Base-by-base conservation (phyloP, 1,284 basidiomycete species). In the Tremellales sp. region DNA sequence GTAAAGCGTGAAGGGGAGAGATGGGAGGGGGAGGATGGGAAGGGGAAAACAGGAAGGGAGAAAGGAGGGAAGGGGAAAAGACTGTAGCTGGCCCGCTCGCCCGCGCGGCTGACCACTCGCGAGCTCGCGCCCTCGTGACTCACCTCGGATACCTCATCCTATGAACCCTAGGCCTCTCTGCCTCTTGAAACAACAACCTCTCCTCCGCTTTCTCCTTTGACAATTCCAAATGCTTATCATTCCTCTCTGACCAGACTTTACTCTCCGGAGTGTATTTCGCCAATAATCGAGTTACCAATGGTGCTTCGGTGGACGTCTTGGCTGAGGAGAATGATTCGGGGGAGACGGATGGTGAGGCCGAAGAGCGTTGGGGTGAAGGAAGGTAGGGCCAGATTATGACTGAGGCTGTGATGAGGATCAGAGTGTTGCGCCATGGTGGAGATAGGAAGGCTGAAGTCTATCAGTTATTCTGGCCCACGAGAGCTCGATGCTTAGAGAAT, bases 171-270 rank as follows among this genome's bases (percentile, higher is more conserved):
- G 75, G 74, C 55, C 64, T 62, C 64, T 76, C 73, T 1, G 75
- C 76, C 55, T 75, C 75, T 57, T 76, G 73, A 61, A 76, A 67
- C 49, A 77, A 56, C 51, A 77, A 58, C 55, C 68, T 68, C 46
- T 70, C 69, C 51, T 75, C 73, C 11, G 76, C 75, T 2, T 55
- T 60, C 53, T 70, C 61, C 43, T 65, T 60, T 7, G 66, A 62
- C 44, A 74, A 57, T 53, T 70, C 69, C 40, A 78, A 63, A 60
- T 77, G 75, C 58, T 68, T 70, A 39, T 72, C 70, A 57, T 73
- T 74, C 56, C 64, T 54, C 55, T 67, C 56, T 24, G 51, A 57
- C 65, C 65, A 68, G 4, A 53, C 53, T 24, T 66, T 62, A 2
- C 64, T 61, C 13, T 68, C 54, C 6, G 65, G 61, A 29, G 72